A percentile compares a stretch with the other conserved stretches of the same genome.
Conservation (phyloP, 2,329 filamentous ascomycete genomes). For the Phialophora tarda region DNA sequence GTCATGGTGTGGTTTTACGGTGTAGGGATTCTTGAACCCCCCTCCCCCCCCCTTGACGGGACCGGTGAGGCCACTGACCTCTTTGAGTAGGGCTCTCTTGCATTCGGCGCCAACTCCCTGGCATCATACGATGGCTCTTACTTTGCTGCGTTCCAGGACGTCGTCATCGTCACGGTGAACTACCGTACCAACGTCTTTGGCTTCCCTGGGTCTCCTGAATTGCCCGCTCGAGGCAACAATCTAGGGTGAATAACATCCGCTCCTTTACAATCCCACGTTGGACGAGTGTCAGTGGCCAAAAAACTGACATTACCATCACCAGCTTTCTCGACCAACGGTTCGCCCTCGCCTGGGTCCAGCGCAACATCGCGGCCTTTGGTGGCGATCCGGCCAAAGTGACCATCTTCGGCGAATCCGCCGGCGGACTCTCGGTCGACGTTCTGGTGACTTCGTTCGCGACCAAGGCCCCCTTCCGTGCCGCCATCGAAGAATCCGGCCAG, state of each 20-base stretch:
- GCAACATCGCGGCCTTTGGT: conserved; percentile 47
- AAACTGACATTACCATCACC: background rate
- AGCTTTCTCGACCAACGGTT: conserved; percentile 39
- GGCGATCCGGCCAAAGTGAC: conserved; percentile 47
- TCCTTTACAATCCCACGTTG: background rate
- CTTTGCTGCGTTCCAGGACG: conserved; percentile 46
- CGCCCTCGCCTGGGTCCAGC: conserved; percentile 47
- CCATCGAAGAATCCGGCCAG: conserved; percentile 42
- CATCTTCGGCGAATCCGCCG: conserved; percentile 50
- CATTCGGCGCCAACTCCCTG: conserved; percentile 42
- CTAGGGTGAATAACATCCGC: conserved; percentile 44
- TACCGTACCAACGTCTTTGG: conserved; percentile 51
- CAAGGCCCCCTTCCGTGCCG: conserved; percentile 41
- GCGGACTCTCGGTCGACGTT: conserved; percentile 37
- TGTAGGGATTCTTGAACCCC: background rate
- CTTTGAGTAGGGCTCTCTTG: conserved; percentile 43
- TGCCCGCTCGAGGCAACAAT: conserved; percentile 44
- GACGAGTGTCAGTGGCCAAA: background rate
- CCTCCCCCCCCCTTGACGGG: background rate
- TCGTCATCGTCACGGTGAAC: conserved; percentile 46
- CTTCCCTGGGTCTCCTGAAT: conserved; percentile 47
- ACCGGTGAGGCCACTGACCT: background rate
- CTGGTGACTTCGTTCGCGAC: conserved; percentile 39
- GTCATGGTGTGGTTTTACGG: conserved; percentile 51
- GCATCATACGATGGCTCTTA: conserved; percentile 46